Evolutionary conservation across 306 rosid genomes (phyloP).

Genomic region (Dalbergia oliveri): DNA sequence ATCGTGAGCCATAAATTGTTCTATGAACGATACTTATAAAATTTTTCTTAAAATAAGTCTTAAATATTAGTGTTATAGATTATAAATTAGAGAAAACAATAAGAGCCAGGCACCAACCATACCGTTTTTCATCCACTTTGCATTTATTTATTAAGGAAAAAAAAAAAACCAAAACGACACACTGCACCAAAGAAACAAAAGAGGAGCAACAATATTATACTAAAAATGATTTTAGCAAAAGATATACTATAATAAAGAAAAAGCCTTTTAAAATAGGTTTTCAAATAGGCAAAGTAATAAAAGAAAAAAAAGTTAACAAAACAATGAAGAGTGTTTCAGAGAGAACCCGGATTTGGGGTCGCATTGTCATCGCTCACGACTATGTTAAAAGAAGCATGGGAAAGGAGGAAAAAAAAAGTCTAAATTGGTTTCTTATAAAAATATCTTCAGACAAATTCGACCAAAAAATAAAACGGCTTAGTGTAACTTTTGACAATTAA

Average conservation of each 20-base stretch:
- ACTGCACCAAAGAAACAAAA: slow-evolving; percentile 43
- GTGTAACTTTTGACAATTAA: too few relatives aligned
- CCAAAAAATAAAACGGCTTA: too few relatives aligned
- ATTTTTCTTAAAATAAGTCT: too few relatives aligned
- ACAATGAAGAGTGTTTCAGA: not conserved
- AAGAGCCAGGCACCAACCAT: slow-evolving; percentile 42
- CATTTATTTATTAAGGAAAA: slow-evolving; percentile 45
- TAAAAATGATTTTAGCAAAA: slow-evolving; percentile 6
- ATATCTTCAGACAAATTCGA: too few relatives aligned
- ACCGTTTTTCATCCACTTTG: slow-evolving; percentile 47
- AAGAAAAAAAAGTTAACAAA: not conserved
- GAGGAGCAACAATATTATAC: slow-evolving; percentile 11
- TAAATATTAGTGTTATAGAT: too few relatives aligned
- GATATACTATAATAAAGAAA: slow-evolving; percentile 16
- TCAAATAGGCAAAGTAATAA: slow-evolving; percentile 15
- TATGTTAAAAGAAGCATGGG: slow-evolving; percentile 3
- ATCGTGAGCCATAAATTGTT: too few relatives aligned
- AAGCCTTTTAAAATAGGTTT: not conserved
- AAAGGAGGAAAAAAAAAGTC: slow-evolving; percentile 4
- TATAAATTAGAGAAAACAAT: slow-evolving; percentile 33
- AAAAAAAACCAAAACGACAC: slow-evolving; percentile 49
- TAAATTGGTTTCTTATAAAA: not conserved
- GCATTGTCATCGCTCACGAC: slow-evolving; percentile 23
- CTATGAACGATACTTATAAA: too few relatives aligned
- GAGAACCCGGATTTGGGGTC: slow-evolving; percentile 40